Percentiles rank a stretch among this genome's conserved stretches.
Evolutionary conservation across 1,284 basidiomycete genomes (phyloP).

Genomic region (Cutaneotrichosporon spelunceum): DNA sequence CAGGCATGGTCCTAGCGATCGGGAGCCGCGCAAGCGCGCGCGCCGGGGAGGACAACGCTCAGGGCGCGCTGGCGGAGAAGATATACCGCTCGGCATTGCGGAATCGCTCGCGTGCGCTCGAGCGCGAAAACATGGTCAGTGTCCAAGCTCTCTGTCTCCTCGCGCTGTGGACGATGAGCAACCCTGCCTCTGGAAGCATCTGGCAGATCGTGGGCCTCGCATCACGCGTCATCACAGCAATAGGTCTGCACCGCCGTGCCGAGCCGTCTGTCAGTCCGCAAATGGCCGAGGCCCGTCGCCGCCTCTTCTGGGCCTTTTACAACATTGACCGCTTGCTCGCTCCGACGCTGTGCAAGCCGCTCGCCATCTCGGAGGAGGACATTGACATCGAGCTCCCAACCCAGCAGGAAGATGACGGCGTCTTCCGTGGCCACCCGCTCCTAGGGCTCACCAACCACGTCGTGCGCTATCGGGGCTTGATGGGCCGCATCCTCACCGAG

Average conservation of each 20-base stretch:
- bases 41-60: slow-evolving; percentile 20
- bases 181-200: slow-evolving; percentile 29
- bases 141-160: slow-evolving; percentile 34
- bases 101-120: slow-evolving; percentile 25
- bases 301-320: slow-evolving; percentile 39
- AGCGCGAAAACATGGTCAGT: slow-evolving; percentile 31
- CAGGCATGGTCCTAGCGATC: slow-evolving; percentile 38
- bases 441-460: slow-evolving; percentile 23
- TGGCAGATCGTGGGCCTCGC: slow-evolving; percentile 37
- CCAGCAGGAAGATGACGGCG: slow-evolving; percentile 17
- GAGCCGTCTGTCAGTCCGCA: slow-evolving; percentile 19
- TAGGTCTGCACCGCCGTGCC: slow-evolving; percentile 35
- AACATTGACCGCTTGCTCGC: slow-evolving; percentile 39
- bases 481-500: slow-evolving; percentile 28
- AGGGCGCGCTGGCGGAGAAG: slow-evolving; percentile 6
- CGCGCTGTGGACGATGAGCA: slow-evolving; percentile 29
- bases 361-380: slow-evolving; percentile 34
- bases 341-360: slow-evolving; percentile 30
- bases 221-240: slow-evolving; percentile 28
- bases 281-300: slow-evolving; percentile 29
- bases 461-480: slow-evolving; percentile 29
- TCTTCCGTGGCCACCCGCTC: slow-evolving; percentile 24
- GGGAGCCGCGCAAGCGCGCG: slow-evolving; percentile 27
- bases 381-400: slow-evolving; percentile 34
- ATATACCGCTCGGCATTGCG: slow-evolving; percentile 25